Conservation (phyloP, 2,329 filamentous ascomycete species). For the Microsporum audouinii region DNA sequence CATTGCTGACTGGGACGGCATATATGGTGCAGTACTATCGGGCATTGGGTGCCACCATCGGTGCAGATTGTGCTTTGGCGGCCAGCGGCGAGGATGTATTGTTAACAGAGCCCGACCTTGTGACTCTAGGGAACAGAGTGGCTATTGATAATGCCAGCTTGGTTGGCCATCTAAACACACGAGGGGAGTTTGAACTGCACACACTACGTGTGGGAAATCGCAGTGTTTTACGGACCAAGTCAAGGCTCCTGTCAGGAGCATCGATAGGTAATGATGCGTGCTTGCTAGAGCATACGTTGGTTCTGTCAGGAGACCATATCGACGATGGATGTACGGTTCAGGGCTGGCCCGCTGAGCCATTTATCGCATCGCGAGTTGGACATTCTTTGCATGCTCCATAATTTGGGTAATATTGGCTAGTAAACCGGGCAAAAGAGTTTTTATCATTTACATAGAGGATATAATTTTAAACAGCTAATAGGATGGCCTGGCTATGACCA, state of each 20-base stretch:
- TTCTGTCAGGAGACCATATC: slow-evolving; percentile 2
- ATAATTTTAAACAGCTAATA: too few species aligned
- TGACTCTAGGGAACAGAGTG: slow-evolving; percentile 2
- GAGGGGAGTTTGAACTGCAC: slow-evolving; percentile 3
- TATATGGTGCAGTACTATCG: slow-evolving; percentile 1
- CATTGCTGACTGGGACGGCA: neutral
- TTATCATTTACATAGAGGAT: neutral
- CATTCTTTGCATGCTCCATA: neutral
- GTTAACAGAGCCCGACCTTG: slow-evolving; percentile 1
- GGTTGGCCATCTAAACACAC: slow-evolving; percentile 1
- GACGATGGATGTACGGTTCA: neutral
- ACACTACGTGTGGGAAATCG: neutral
- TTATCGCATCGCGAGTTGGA: neutral
- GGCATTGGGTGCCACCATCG: neutral
- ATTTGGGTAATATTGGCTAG: neutral
- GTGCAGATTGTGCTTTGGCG: neutral
- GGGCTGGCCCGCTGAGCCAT: slow-evolving; percentile 2
- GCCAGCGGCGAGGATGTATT: neutral
- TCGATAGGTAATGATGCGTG: neutral
- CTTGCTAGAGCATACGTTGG: neutral
- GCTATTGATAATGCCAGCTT: slow-evolving; percentile 5
- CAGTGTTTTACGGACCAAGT: neutral
- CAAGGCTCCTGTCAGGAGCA: neutral
- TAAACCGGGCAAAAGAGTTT: neutral
- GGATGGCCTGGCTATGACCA: too few species aligned